Evolutionary conservation across 176 grass and related monocot genomes (phyloP).

Genomic region (Zizania latifolia): DNA sequence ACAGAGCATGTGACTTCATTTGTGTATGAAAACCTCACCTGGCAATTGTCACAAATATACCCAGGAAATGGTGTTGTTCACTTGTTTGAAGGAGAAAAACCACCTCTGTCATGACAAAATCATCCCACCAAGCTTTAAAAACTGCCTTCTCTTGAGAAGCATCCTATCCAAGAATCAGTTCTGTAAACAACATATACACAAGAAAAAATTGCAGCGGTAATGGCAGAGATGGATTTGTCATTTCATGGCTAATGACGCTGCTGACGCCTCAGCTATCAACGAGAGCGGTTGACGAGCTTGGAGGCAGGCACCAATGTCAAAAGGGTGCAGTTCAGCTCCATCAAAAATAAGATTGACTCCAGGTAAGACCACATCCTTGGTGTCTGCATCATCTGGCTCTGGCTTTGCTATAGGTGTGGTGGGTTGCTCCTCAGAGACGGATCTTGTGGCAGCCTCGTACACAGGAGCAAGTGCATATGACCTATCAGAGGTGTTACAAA

Average conservation of each 20-base stretch:
- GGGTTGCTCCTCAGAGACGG: conserved; percentile 52
- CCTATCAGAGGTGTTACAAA: conserved; percentile 25
- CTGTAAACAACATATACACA: background rate
- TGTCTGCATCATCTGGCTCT: conserved; percentile 71
- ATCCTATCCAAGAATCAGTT: background rate
- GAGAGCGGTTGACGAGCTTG: conserved; percentile 80
- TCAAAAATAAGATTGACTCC: conserved; percentile 94
- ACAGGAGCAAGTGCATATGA: conserved; percentile 66
- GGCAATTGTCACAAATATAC: background rate
- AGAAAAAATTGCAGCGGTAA: background rate
- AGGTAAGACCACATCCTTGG: conserved; percentile 71
- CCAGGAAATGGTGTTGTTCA: background rate
- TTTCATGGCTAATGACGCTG: conserved; percentile 52
- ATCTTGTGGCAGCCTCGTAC: conserved; percentile 63
- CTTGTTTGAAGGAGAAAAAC: background rate
- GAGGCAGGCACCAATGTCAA: conserved; percentile 80
- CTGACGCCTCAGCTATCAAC: conserved; percentile 69
- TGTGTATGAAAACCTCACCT: background rate
- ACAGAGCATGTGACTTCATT: background rate
- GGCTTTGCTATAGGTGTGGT: conserved; percentile 28
- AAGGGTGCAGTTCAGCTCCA: conserved; percentile 59
- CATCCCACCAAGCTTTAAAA: background rate
- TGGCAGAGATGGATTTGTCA: background rate
- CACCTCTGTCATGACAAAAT: background rate
- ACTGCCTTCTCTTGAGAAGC: background rate